A percentile compares a stretch with the other conserved stretches of the same genome.
phyloP scores from a whole-genome alignment of 352 stramenopile species.

The Phytophthora sp. region DNA sequence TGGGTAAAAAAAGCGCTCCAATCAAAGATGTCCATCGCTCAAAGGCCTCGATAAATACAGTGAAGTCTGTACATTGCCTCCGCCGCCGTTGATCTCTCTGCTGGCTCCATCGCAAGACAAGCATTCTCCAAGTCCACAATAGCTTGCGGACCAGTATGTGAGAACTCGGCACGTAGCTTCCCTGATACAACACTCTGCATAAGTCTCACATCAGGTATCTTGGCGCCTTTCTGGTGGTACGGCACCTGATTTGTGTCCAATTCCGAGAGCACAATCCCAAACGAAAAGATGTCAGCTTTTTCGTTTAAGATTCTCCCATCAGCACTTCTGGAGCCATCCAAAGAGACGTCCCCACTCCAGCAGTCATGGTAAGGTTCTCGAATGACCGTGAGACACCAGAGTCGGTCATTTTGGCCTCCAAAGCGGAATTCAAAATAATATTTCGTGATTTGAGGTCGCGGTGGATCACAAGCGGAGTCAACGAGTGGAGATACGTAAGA shows the following conservation, averaged over 20 bases:
- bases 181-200: no score
- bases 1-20: no score
- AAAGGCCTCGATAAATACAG: no score
- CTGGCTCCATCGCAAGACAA: no score
- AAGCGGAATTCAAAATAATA: constrained; percentile 44
- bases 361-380: constrained; percentile 1
- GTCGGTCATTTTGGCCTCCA: constrained; percentile 56
- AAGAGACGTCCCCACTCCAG: not conserved
- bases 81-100: no score
- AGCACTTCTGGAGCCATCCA: constrained; percentile 11
- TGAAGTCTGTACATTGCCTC: no score
- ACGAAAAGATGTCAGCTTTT: constrained; percentile 4
- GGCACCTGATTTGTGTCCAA: not conserved
- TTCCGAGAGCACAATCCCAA: constrained; percentile 4
- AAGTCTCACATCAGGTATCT: no score
- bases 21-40: no score
- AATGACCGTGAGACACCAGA: constrained; percentile 39
- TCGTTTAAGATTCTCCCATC: not conserved
- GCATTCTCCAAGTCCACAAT: no score
- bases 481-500: constrained; percentile 28
- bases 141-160: no score
- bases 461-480: constrained; percentile 31
- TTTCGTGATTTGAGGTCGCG: constrained; percentile 69
- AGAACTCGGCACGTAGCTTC: no score
- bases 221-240: no score